These are phyloP conservation scores for Suhomyces vadensis DNA, from an alignment of 805 yeast genomes.

Conservation along the genomic window DNA sequence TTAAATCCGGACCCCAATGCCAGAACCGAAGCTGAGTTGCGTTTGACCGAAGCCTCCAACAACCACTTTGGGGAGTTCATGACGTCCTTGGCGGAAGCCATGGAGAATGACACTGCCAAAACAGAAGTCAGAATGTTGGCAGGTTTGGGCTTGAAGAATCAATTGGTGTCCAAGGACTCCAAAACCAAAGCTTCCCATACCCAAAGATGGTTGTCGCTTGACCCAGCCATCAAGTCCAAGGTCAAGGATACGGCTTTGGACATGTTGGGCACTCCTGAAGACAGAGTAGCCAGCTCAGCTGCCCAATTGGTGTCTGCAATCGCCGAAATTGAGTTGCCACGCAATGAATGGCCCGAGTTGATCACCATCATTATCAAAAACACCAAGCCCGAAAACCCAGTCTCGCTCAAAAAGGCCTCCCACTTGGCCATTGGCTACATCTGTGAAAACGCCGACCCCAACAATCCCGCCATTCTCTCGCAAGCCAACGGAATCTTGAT, in stretches of 20 bases:
- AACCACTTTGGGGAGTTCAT: constrained; percentile 77
- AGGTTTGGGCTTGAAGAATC: constrained; percentile 83
- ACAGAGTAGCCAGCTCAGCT: constrained; percentile 80
- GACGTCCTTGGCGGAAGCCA: constrained; percentile 65
- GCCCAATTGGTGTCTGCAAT: constrained; percentile 96
- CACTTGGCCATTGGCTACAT: constrained; percentile 90
- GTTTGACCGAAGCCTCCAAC: constrained; percentile 67
- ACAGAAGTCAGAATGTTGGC: constrained; percentile 91
- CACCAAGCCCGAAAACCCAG: constrained; percentile 77
- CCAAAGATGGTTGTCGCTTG: constrained; percentile 73
- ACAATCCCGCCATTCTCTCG: constrained; percentile 68
- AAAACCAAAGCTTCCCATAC: constrained; percentile 58
- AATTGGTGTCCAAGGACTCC: constrained; percentile 77
- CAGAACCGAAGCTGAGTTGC: constrained; percentile 77
- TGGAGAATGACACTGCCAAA: constrained; percentile 63
- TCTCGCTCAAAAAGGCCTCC: constrained; percentile 81
- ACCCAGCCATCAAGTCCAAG: constrained; percentile 51
- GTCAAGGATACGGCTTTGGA: constrained; percentile 62
- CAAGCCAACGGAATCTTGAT: constrained; percentile 91
- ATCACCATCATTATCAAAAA: constrained; percentile 82
- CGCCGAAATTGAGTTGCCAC: constrained; percentile 92
- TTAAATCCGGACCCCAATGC: constrained; percentile 62
- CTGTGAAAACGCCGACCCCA: constrained; percentile 91
- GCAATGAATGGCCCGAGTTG: constrained; percentile 84
- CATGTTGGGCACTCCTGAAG: constrained; percentile 64